Conservation (phyloP, 805 yeast species). For the Nakazawaea populi region DNA sequence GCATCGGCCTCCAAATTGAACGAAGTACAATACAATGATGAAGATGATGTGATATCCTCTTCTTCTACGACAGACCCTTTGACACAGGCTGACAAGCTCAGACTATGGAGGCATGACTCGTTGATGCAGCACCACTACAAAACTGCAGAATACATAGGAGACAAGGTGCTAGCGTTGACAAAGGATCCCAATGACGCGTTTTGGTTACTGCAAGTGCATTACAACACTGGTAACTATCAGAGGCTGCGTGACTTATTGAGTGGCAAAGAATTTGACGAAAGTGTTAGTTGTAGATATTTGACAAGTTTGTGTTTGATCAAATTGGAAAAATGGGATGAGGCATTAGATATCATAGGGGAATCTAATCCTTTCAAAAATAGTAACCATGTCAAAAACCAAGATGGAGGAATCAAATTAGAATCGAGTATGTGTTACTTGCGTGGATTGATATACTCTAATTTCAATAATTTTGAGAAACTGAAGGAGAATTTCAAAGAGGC, state of each 20-base stretch:
- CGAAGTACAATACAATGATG: conserved; percentile 10
- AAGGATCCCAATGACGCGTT: conserved; percentile 90
- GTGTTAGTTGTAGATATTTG: conserved; percentile 75
- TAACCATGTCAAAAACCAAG: conserved; percentile 37
- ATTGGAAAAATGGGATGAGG: conserved; percentile 80
- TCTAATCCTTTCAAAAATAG: conserved; percentile 58
- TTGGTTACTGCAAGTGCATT: conserved; percentile 92
- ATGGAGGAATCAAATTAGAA: conserved; percentile 83
- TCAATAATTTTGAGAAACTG: conserved; percentile 80
- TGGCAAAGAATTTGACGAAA: conserved; percentile 47
- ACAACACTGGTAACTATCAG: conserved; percentile 65
- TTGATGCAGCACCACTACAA: conserved; percentile 84
- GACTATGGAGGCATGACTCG: conserved; percentile 94
- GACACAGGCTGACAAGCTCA: conserved; percentile 77
- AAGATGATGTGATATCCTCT: conserved; percentile 7
- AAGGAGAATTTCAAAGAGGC: conserved; percentile 87
- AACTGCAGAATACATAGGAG: conserved; percentile 89
- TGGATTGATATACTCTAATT: conserved; percentile 77
- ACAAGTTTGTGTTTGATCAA: conserved; percentile 71
- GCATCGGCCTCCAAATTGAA: conserved; percentile 19
- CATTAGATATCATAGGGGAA: conserved; percentile 80
- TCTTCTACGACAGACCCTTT: conserved; percentile 27
- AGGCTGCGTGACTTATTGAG: conserved; percentile 71
- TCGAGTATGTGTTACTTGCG: conserved; percentile 82
- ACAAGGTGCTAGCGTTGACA: conserved; percentile 79